A percentile compares a stretch with the other conserved stretches of the same genome.
phyloP scores from a whole-genome alignment of 2,329 filamentous ascomycete genomes.

The Nemania sp. region DNA sequence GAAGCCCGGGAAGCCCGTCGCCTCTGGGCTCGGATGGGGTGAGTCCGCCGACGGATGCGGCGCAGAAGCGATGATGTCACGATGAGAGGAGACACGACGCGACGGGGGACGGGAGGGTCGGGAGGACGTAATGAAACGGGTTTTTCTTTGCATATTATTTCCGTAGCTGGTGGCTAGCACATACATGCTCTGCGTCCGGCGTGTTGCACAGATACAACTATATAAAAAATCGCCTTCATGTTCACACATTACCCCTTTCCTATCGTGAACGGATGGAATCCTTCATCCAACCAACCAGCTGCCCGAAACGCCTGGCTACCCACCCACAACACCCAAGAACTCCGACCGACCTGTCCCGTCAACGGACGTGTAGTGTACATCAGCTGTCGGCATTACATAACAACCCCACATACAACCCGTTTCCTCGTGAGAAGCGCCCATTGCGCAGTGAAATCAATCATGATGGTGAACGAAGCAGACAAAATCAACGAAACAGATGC shows the following conservation, averaged over 20 bases:
- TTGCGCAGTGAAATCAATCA: not conserved
- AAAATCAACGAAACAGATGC: not conserved
- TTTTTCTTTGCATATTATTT: slow-evolving; percentile 27
- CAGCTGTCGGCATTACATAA: not conserved
- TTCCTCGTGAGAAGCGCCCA: not conserved
- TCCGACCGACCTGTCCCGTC: not conserved
- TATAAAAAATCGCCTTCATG: not conserved
- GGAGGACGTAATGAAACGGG: slow-evolving; percentile 4
- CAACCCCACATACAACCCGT: slow-evolving; percentile 3
- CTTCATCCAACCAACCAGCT: slow-evolving; percentile 1
- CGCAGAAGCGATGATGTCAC: slow-evolving; percentile 4
- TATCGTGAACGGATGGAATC: not conserved
- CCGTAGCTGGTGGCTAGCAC: slow-evolving; percentile 23
- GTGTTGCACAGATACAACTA: not conserved
- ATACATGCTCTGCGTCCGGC: not conserved
- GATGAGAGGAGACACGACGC: slow-evolving; percentile 4
- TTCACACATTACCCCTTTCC: not conserved
- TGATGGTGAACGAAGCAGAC: not conserved
- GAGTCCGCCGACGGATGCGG: not conserved
- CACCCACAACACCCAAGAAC: too few relatives aligned
- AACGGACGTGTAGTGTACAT: slow-evolving; percentile 16
- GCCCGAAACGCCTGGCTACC: not conserved
- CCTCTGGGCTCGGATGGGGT: slow-evolving; percentile 2
- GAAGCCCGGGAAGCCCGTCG: slow-evolving; percentile 13
- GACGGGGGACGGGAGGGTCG: not conserved